Evolutionary conservation across 208 protist genomes (phyloP), one percentile per base, ranked within the genome.

Genomic region (Histomonas meleagridis): DNA sequence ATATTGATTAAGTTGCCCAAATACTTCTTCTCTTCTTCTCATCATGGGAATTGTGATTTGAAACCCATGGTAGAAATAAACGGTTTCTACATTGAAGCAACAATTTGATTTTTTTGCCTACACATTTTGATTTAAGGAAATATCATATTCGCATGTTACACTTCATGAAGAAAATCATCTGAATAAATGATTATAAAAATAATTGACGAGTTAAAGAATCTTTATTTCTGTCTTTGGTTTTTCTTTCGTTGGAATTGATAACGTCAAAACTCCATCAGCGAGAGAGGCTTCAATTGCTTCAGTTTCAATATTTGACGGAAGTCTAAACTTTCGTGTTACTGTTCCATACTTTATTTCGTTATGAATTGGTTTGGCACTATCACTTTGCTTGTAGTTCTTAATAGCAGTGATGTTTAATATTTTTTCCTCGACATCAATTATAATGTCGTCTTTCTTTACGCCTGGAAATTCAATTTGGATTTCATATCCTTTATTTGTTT

Each of bases 191-290:
- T n/a, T n/a, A n/a, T n/a, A n/a, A n/a, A n/a, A n/a, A n/a, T 55
- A 86, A 38, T 38, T 38, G 23, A 46, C 23, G 32, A 12, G 7
- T 86, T 86, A 86, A 10, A 26, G 40, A 86, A 86, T 55, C 40
- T 86, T 55, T 10, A 86, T 28, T 38, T 86, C 46, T n/a, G 55
- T 46, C 46, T 86, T 43, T 14, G 43, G 32, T 7, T 40, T 86
- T 18, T 43, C 46, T 55, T 43, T 55, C 46, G 32, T 86, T 51
- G 76, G 76, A 55, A 86, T 9, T 86, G 76, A 57, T 1, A 86
- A 5, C 18, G 76, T 86, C 10, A 86, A 48, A 38, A 86, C 76
- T 40, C 76, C 76, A 32, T 86, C 76, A 86, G 76, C 76, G 16
- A 86, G 46, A 55, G 35, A 16, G 14, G 76, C 76, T 32, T 86